Evolutionary conservation across 2,329 filamentous ascomycete species (phyloP), one percentile per base, ranked within the genome.

Genomic region (Colletotrichum tropicicola): DNA sequence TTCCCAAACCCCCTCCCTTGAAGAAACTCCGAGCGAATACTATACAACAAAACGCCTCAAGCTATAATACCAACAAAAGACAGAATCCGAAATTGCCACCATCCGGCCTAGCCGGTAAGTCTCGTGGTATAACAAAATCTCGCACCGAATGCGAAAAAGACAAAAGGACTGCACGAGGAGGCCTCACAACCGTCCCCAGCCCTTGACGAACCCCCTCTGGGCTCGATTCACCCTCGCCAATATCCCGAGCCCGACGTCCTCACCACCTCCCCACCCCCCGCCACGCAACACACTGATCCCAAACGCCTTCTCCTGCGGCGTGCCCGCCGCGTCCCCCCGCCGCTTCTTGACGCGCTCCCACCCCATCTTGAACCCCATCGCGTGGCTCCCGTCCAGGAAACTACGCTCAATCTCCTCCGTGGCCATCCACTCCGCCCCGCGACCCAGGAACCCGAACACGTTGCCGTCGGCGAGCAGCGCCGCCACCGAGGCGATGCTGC

Each of bases 401-500:
- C 64, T 61, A 0, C 21, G 53, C 21, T 66, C 59, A 30, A 72
- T 57, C 49, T 70, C 71, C 2, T 52, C 59, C 4, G 41, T 47
- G n/a, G 47, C 17, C 65, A 68, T 67, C 72, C 72, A 73, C 69
- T 75, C 72, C 6, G 71, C 69, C 5, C 69, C 71, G 3, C 71
- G 65, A 2, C 68, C 67, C 6, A 75, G 67, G 32, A 72, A 68
- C 2, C 73, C 70, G 28, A 78, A 69, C 4, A 79, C 60, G 61
- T 80, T 79, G 1, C 78, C 78, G 25, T 79, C 78, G 1, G 73
- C 77, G 3, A 80, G 70, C 23, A 79, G 69, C 1, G 76, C 75
- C 0, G 75, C 75, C 19, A 75, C 62, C n/a, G 74, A 75, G n/a
- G 77, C 78, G 52, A 80, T 77, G 25, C 71, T 76, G 3, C 73